Base-by-base conservation (phyloP, 441 rosid species). In the Adansonia grandidieri region DNA sequence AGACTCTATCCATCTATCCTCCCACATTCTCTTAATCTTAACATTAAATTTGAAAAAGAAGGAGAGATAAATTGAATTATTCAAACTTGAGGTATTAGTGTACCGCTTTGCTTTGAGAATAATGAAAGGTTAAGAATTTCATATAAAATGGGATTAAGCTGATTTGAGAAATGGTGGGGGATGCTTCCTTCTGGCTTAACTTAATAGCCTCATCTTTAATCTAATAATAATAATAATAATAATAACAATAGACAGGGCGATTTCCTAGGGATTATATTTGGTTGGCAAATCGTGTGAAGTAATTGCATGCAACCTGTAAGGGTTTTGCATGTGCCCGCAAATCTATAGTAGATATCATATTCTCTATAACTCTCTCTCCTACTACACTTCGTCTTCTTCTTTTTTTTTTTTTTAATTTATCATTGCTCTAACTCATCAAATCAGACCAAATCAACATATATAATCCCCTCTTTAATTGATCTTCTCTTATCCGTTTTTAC, bases 311-410 rank as follows among this genome's bases (percentile, higher is more conserved):
- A 81, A 40, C 50, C 69, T 81, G 83, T 74, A 69, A 77, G 80
- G 63, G 45, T 10, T 67, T 74, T 82, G 86, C 95, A 90, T 91
- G 93, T 91, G 98, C 89, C 84, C 88, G 47, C 81, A 24, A 24
- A 24, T 91, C 94, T 90, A 90, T 80, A 75, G 85, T 89, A 84
- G 91, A 90, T 91, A 87, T 87, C 61, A 82, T 87, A 80, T 88
- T 82, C 87, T 83, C 83, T 79, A 56, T 84, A 86, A 82, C 84
- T 80, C 75, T 84, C 82, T 84, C 83, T 78, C 1, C 93, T 90
- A 88, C 93, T 87, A 72, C 62, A 80, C 85, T 85, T 86, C 87
- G 91, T 88, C 88, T 82, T 81, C 67, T 17, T 71, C 78, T 74
- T 78, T 83, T 75, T 69, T n/a, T 74, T 79, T 75, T 78, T 83